Evolutionary conservation across 805 yeast genomes (phyloP).

Genomic region (Pichia kluyveri): DNA sequence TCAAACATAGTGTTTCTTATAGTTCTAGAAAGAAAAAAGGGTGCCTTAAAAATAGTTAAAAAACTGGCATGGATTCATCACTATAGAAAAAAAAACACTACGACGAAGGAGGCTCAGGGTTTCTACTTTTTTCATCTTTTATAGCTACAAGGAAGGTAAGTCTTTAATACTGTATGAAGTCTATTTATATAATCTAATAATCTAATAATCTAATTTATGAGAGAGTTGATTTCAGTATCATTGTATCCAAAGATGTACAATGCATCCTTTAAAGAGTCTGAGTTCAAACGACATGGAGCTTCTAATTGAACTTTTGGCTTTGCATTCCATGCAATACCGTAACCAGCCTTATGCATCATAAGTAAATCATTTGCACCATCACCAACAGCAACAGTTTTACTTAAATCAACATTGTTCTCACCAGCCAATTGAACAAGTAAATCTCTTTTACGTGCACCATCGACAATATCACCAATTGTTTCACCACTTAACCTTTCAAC

Average conservation of each 20-base stretch:
- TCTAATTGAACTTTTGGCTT: constrained; percentile 80
- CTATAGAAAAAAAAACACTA: too few species aligned
- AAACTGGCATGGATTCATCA: background rate
- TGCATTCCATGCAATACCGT: constrained; percentile 96
- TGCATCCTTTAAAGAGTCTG: constrained; percentile 63
- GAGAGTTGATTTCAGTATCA: constrained; percentile 38
- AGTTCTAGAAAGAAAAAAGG: background rate
- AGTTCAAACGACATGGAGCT: constrained; percentile 79
- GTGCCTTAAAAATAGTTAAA: too few species aligned
- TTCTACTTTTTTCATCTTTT: too few species aligned
- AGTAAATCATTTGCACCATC: constrained; percentile 95
- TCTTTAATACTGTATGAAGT: too few species aligned
- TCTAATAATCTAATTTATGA: too few species aligned
- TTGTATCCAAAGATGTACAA: constrained; percentile 73
- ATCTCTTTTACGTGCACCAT: constrained; percentile 75
- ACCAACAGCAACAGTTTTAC: constrained; percentile 72
- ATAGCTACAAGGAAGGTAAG: too few species aligned
- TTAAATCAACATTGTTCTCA: constrained; percentile 42
- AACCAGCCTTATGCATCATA: constrained; percentile 90
- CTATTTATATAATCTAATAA: too few species aligned
- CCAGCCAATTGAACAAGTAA: constrained; percentile 54
- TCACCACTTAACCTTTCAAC: constrained; percentile 57
- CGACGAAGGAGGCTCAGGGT: too few species aligned
- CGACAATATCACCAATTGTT: constrained; percentile 74
- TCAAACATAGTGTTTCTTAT: background rate